Evolutionary conservation across 805 yeast species (phyloP), one percentile per base, ranked within the genome.

Genomic region (Candida methanosorbosa): DNA sequence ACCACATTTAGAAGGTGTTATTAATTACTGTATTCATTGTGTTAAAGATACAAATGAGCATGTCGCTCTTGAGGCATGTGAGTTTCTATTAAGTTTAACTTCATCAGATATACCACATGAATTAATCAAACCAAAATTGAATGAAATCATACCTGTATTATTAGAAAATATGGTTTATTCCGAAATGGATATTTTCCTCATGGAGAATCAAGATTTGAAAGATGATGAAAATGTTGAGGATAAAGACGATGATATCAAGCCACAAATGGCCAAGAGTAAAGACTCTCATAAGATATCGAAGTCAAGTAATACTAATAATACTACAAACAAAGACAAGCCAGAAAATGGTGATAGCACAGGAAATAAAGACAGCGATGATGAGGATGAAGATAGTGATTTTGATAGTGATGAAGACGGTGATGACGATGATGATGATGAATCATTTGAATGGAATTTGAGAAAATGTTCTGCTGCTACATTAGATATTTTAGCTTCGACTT

Each of bases 391-490:
- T 25, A 67, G 59, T 17, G 75, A 70, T 9, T 77, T 70, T 13
- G 78, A 73, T 28, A 78, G 69, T 20, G 81, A 72, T 12, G 84
- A 74, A 13, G 85, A 75, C 18, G 90, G 77, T 21, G 92, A 78
- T 9, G 88, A 75, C 20, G 86, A 75, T 32, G 82, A 72, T 34
- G 81, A 70, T 32, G 79, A 70, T 36, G 77, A 72, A 25, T 68
- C 77, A 30, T 75, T 78, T 24, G 85, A 78, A 46, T 92, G 98
- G 98, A 86, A 79, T 48, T 60, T 92, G 38, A 71, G 98, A 50
- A 90, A 90, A 59, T 90, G 97, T 57, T 70, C 95, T 4, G 97
- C 97, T 3, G 92, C 97, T 4, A 81, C 97, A 0, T 65, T 92
- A 29, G 98, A 92, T 53, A 71, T 80, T 2, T 60, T 92, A 37